phyloP scores from a whole-genome alignment of 1,139 yeast genomes.

The Casaregolazyma lundiana region DNA sequence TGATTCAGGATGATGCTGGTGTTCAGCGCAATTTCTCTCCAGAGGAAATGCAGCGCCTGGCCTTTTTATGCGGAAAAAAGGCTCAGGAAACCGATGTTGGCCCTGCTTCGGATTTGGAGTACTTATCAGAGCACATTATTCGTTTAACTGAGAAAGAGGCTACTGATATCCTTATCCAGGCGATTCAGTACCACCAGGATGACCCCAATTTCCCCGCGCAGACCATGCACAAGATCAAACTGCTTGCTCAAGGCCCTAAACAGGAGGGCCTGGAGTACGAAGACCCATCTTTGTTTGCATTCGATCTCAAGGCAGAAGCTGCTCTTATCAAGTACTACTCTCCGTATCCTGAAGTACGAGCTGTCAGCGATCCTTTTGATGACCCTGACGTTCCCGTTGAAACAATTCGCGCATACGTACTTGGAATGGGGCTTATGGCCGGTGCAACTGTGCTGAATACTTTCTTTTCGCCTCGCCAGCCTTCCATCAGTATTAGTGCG shows the following conservation, averaged over 20 bases:
- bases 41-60: not conserved
- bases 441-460: conserved; percentile 54
- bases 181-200: conserved; percentile 38
- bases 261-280: conserved; percentile 12
- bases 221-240: conserved; percentile 30
- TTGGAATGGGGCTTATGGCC: conserved; percentile 52
- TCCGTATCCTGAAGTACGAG: conserved; percentile 48
- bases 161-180: conserved; percentile 38
- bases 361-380: conserved; percentile 47
- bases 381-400: conserved; percentile 42
- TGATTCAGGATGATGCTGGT: not conserved
- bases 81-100: conserved; percentile 9
- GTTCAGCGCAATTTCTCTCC: not conserved
- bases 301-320: conserved; percentile 37
- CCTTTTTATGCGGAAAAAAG: conserved; percentile 1
- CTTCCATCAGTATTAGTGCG: conserved; percentile 42
- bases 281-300: conserved; percentile 30
- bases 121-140: conserved; percentile 24
- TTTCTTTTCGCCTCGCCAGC: conserved; percentile 54
- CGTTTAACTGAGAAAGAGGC: conserved; percentile 39
- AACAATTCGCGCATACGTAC: conserved; percentile 50
- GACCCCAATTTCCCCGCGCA: conserved; percentile 48
- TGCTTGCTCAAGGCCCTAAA: conserved; percentile 25
- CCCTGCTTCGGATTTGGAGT: conserved; percentile 9
- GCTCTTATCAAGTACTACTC: conserved; percentile 42